phyloP scores from a whole-genome alignment of 2,329 filamentous ascomycete species.

The Aureobasidium sp. region DNA sequence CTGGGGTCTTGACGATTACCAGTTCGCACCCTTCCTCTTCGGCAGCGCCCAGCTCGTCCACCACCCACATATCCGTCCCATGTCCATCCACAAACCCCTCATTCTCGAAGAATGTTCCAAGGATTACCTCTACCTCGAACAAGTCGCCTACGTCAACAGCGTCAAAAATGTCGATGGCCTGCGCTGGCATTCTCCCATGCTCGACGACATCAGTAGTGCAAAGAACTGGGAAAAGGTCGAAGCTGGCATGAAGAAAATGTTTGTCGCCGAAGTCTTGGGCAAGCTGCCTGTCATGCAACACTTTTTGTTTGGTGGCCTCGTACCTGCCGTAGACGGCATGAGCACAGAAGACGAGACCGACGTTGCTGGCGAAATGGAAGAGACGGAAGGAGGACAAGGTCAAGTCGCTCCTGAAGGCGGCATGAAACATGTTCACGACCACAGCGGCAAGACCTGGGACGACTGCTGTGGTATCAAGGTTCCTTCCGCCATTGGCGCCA shows the following conservation, averaged over 20 bases:
- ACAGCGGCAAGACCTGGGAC: constrained; percentile 56
- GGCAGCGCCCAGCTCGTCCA: constrained; percentile 52
- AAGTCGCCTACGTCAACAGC: constrained; percentile 88
- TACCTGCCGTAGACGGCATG: constrained; percentile 79
- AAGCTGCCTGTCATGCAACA: constrained; percentile 99
- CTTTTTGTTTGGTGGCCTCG: constrained; percentile 82
- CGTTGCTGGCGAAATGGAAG: constrained; percentile 38
- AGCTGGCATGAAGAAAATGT: constrained; percentile 94
- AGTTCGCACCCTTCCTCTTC: constrained; percentile 48
- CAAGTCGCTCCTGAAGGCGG: constrained; percentile 55
- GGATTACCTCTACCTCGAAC: constrained; percentile 85
- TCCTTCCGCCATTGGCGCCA: constrained; percentile 85
- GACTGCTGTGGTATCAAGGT: constrained; percentile 98
- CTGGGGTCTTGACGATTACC: constrained; percentile 48
- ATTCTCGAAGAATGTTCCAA: constrained; percentile 77
- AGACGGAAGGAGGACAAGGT: constrained; percentile 49
- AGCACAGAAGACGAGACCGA: constrained; percentile 53
- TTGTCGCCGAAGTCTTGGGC: constrained; percentile 80
- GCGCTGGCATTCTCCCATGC: constrained; percentile 95
- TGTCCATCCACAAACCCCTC: constrained; percentile 74
- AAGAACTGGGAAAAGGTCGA: constrained; percentile 91
- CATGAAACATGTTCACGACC: constrained; percentile 52
- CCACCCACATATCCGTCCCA: constrained; percentile 52
- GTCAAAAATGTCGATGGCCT: constrained; percentile 94
- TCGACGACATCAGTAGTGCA: constrained; percentile 90